A percentile compares a stretch with the other conserved stretches of the same genome.
phyloP scores from a whole-genome alignment of 2,329 filamentous ascomycete genomes.

The Colletotrichum simmondsii region DNA sequence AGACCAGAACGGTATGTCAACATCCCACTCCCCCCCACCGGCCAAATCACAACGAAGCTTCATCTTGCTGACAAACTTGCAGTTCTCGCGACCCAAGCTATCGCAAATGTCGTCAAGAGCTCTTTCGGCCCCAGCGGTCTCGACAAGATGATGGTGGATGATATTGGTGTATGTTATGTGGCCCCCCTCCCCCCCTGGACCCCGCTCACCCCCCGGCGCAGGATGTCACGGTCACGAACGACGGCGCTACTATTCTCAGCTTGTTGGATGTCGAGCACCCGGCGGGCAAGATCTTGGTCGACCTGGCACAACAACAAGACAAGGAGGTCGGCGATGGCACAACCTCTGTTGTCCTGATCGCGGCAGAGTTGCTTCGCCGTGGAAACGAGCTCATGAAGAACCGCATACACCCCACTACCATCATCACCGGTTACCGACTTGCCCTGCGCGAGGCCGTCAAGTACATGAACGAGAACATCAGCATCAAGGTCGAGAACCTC shows the following conservation, averaged over 20 bases:
- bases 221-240: slow-evolving; percentile 99
- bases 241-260: slow-evolving; percentile 95
- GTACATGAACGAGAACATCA: slow-evolving; percentile 99
- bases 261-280: slow-evolving; percentile 98
- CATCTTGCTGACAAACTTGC: slow-evolving; percentile 38
- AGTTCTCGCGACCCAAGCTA: slow-evolving; percentile 96
- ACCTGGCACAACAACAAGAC: slow-evolving; percentile 97
- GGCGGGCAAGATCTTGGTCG: slow-evolving; percentile 97
- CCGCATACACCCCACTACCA: slow-evolving; percentile 98
- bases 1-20: slow-evolving; percentile 85
- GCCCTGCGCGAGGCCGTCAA: slow-evolving; percentile 96
- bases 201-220: slow-evolving; percentile 47
- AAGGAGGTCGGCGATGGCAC: slow-evolving; percentile 99
- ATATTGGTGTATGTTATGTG: slow-evolving; percentile 81
- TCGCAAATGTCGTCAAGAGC: slow-evolving; percentile 98
- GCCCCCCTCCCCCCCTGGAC: slow-evolving; percentile 34
- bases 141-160: slow-evolving; percentile 99
- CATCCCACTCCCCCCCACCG: not conserved
- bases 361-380: slow-evolving; percentile 90
- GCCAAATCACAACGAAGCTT: slow-evolving; percentile 32
- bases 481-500: slow-evolving; percentile 92
- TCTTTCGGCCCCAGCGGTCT: slow-evolving; percentile 97
- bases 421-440: slow-evolving; percentile 97
- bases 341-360: slow-evolving; percentile 97
- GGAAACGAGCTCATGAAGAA: slow-evolving; percentile 99